Evolutionary conservation across 106 monocot genomes (phyloP), one percentile per base, ranked within the genome.

Genomic region (Dendrobium catenatum): DNA sequence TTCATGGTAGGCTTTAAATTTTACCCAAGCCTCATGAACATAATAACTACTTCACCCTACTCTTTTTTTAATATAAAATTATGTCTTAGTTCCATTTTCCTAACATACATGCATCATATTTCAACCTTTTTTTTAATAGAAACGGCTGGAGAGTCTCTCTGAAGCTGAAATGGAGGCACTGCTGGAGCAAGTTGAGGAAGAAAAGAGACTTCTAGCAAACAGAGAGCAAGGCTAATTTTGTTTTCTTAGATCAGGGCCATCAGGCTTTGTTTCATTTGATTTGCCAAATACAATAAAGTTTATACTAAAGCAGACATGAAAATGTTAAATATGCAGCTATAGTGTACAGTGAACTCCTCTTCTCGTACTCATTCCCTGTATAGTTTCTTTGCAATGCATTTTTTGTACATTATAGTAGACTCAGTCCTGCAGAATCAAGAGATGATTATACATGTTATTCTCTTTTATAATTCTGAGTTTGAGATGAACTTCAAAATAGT

Each of bases 131-230:
- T 66, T 75, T 15, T 78, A 82, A 49, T 85, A 97, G 94, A 97
- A 94, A 81, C 83, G 96, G 3, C 48, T 97, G 70, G 96, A 97
- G 64, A 86, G 94, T 40, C 83, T 97, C 24, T 80, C 92, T 2
- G 96, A 97, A 84, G 92, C 89, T 27, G 96, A 94, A 29, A 73
- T 92, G 15, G 85, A 92, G 78, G 94, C 80, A 68, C 78, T 97
- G 70, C 83, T 97, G 27, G 94, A 94, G 85, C 92, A 97, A 86
- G 96, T 97, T 18, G 94, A 97, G 70, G 96, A 97, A 59, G 94
- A 94, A 59, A 97, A 94, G 73, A 79, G 77, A 18, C 89, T 88
- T 22, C 22, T 92, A 4, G 85, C 83, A 1, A 80, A 59, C 3
- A 31, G 26, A 49, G 83, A 83, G 58, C 72, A 79, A 75, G 44